Evolutionary conservation across 331 rosid genomes (phyloP).

Genomic region (Rosa hybrid): DNA sequence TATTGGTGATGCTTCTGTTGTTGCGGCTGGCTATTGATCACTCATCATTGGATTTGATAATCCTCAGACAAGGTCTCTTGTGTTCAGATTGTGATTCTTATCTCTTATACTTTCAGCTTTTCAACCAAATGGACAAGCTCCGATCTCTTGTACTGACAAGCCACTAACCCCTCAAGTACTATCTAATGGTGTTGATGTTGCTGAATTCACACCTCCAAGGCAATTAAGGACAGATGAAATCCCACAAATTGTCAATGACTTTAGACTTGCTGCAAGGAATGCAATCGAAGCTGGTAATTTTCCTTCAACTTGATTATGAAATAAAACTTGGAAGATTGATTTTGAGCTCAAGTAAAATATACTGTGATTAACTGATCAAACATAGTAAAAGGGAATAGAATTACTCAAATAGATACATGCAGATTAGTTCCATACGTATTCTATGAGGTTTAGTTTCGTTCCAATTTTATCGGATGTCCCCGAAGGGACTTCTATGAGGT

Average conservation of each 20-base stretch:
- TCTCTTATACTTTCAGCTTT: background rate
- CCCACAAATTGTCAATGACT: conserved; percentile 3
- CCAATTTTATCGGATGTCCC: too few species aligned
- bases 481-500: too few species aligned
- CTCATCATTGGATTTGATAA: background rate
- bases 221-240: conserved; percentile 7
- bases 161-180: conserved; percentile 1
- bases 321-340: background rate
- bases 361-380: background rate
- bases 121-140: conserved; percentile 22
- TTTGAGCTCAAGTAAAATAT: background rate
- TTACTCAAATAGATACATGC: background rate
- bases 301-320: background rate
- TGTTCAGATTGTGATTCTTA: background rate
- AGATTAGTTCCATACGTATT: background rate
- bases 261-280: conserved; percentile 4
- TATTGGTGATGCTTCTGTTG: background rate
- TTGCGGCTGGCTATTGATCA: background rate
- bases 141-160: conserved; percentile 21
- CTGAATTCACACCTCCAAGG: conserved; percentile 16
- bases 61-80: background rate
- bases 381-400: background rate
- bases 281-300: conserved; percentile 13
- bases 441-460: too few species aligned
- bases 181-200: conserved; percentile 3